A percentile compares a stretch with the other conserved stretches of the same genome.
Conservation (phyloP, 2,329 filamentous ascomycete genomes). For the Stenocarpella maydis region DNA sequence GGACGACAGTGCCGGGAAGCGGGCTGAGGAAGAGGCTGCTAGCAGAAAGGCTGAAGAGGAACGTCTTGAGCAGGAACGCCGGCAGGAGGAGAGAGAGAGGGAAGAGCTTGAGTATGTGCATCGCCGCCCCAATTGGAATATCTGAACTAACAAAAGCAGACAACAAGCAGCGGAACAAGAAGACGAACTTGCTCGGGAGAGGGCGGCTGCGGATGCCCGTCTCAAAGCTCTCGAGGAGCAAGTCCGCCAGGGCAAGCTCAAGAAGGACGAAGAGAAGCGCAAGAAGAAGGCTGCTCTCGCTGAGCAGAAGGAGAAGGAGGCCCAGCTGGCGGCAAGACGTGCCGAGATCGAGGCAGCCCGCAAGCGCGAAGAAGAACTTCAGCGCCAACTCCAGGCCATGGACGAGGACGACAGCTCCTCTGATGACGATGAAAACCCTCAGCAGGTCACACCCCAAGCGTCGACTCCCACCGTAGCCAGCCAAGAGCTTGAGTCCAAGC, state of each 20-base stretch:
- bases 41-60: slow-evolving; percentile 71
- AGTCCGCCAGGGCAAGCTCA: slow-evolving; percentile 90
- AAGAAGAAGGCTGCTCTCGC: slow-evolving; percentile 87
- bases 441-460: slow-evolving; percentile 71
- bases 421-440: slow-evolving; percentile 80
- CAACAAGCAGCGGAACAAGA: slow-evolving; percentile 78
- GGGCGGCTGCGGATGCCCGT: slow-evolving; percentile 81
- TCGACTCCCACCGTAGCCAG: slow-evolving; percentile 65
- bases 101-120: slow-evolving; percentile 82
- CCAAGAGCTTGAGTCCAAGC: slow-evolving; percentile 62
- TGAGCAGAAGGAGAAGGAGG: slow-evolving; percentile 88
- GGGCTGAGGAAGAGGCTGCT: slow-evolving; percentile 64
- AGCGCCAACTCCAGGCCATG: slow-evolving; percentile 82
- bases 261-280: slow-evolving; percentile 95
- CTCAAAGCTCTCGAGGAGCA: slow-evolving; percentile 92
- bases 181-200: slow-evolving; percentile 80
- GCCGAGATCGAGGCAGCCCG: slow-evolving; percentile 92
- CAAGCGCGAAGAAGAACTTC: slow-evolving; percentile 88
- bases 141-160: slow-evolving; percentile 58
- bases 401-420: slow-evolving; percentile 70
- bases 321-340: slow-evolving; percentile 81
- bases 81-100: slow-evolving; percentile 77
- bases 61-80: slow-evolving; percentile 74
- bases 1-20: slow-evolving; percentile 62
- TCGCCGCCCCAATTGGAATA: slow-evolving; percentile 29